Base-by-base conservation (phyloP, 2,329 filamentous ascomycete genomes). In the Penicillium brevicompactum region DNA sequence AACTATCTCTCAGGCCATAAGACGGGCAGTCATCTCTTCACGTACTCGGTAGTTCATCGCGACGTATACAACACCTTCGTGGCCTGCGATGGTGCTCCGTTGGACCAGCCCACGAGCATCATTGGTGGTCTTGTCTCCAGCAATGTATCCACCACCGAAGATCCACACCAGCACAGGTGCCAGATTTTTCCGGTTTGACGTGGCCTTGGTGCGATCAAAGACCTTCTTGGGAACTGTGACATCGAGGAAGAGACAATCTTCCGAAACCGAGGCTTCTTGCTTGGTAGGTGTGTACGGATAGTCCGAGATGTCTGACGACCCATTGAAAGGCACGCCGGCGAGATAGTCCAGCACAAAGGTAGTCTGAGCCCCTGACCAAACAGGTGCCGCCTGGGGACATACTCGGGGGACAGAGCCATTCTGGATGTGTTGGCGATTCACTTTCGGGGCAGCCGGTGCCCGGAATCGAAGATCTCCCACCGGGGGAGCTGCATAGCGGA, bases 401-500 rank as follows among this genome's bases (percentile, higher is more conserved):
- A 79, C 70, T 11, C 70, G 73, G 11, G 69, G 72, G 6, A 74
- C 64, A 22, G 65, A 67, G 34, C 81, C 82, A 42, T 70, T 76
- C 45, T 82, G 76, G n/a, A 84, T 68, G 1, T 62, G 57, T 5
- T 73, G 70, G 31, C 80, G 74, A 60, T 82, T 77, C 43, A 68
- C 60, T 7, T 68, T 68, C 3, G 80, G 78, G 9, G 70, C 60
- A 21, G 72, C 69, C 2, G 83, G 82, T 30, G 77, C 75, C 16
- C 73, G 73, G 59, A 83, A 85, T 22, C 83, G 74, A 43, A 82
- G 66, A 13, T 81, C 63, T 9, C 79, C 82, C 2, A 80, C 57
- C 1, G 83, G 82, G 13, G 83, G 77, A 24, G 79, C 78, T 5
- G 81, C 83, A 66, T 80, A 85, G 42, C 82, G 77, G 57, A 85